Percentiles rank a stretch among this genome's conserved stretches.
Evolutionary conservation across 2,329 filamentous ascomycete species (phyloP).

Genomic region (Fusarium marasasianum): DNA sequence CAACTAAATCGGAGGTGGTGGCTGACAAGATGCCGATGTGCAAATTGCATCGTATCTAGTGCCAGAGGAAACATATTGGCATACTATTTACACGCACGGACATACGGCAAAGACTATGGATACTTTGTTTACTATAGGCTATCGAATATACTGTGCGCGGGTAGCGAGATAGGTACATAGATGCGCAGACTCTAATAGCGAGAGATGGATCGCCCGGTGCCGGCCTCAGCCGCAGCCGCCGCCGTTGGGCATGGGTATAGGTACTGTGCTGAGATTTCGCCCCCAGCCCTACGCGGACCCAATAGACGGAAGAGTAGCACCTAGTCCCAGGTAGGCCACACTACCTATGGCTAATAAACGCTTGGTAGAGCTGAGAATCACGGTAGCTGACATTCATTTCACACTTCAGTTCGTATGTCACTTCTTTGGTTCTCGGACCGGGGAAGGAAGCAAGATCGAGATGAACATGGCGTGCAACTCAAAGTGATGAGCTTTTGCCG

Average conservation of each 20-base stretch:
- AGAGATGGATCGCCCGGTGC: slow-evolving; percentile 20
- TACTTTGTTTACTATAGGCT: not conserved
- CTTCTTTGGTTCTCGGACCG: not conserved
- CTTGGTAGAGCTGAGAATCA: not conserved
- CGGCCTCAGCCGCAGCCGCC: slow-evolving; percentile 28
- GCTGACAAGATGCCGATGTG: not conserved
- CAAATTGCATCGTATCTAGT: not conserved
- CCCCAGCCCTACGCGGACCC: slow-evolving; percentile 29
- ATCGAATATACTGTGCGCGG: not conserved
- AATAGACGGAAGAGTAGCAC: not conserved
- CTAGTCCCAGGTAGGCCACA: not conserved
- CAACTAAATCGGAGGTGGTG: not conserved
- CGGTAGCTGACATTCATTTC: not conserved
- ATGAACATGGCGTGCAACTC: not conserved
- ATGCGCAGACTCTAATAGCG: not conserved
- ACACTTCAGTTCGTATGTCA: not conserved
- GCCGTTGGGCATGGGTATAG: slow-evolving; percentile 14
- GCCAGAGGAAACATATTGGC: not conserved
- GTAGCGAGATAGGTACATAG: slow-evolving; percentile 2
- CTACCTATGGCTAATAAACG: not conserved
- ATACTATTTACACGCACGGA: not conserved
- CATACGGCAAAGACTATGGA: not conserved
- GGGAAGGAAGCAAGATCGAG: not conserved
- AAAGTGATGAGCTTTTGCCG: not conserved
- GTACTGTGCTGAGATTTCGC: not conserved